These are phyloP conservation scores for Leccinum disarticulatum DNA, from an alignment of 768 basidiomycete genomes.

Conservation along the genomic window DNA sequence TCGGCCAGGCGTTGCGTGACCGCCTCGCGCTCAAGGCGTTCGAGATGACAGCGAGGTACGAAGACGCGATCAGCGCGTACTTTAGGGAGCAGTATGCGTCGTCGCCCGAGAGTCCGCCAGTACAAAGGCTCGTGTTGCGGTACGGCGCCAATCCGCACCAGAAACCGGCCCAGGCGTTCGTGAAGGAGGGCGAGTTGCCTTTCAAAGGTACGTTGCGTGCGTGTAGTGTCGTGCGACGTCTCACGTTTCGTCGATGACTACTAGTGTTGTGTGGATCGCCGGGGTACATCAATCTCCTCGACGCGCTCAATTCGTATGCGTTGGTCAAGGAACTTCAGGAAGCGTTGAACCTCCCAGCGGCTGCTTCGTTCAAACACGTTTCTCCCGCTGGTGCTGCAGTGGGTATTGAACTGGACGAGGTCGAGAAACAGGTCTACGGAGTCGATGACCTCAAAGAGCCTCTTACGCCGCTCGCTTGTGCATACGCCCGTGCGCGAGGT, in stretches of 20 bases:
- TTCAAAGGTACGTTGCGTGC: conserved; percentile 74
- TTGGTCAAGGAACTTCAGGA: conserved; percentile 92
- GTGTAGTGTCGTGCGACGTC: neutral
- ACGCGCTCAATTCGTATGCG: conserved; percentile 95
- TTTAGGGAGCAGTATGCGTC: conserved; percentile 96
- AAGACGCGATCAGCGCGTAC: conserved; percentile 93
- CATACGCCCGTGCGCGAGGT: conserved; percentile 96
- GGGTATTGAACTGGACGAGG: conserved; percentile 76
- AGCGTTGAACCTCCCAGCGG: conserved; percentile 86
- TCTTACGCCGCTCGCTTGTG: conserved; percentile 84
- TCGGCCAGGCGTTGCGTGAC: conserved; percentile 65
- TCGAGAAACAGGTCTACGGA: conserved; percentile 92
- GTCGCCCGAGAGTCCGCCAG: conserved; percentile 70
- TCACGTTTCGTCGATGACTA: conserved; percentile 1
- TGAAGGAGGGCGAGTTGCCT: conserved; percentile 83
- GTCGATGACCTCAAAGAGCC: conserved; percentile 93
- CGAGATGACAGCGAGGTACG: conserved; percentile 93
- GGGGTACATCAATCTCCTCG: conserved; percentile 97
- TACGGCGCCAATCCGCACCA: conserved; percentile 99
- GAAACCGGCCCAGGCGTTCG: conserved; percentile 96
- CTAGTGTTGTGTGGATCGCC: conserved; percentile 90
- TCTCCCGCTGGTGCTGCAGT: conserved; percentile 97
- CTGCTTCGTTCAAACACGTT: conserved; percentile 99
- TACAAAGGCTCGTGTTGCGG: conserved; percentile 83
- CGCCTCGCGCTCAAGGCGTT: conserved; percentile 95